Base-by-base conservation (phyloP, 345 rosid genomes). In the Litchi chinensis region DNA sequence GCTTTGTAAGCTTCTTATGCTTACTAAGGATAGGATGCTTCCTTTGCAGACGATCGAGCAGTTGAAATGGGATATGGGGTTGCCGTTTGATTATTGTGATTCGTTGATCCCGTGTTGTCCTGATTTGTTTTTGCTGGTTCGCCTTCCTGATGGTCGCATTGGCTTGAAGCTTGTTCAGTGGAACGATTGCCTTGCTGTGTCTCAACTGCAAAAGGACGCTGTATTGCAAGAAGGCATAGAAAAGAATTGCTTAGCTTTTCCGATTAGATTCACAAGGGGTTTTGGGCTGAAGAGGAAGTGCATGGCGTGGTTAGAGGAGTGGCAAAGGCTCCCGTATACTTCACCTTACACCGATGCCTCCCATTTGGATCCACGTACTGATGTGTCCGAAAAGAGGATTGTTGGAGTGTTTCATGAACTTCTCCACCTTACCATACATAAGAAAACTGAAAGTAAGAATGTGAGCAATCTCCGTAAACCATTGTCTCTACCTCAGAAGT, bases 331-430 rank as follows among this genome's bases (percentile, higher is more conserved):
- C 19, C 96, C 93, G 52, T 94, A 89, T 62, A 94, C 96, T 41
- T 93, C 95, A n/a, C 95, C 96, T 39, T 93, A 91, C 59, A 68
- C 50, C 0, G 85, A 91, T 73, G 79, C 88, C 19, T 90, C 93
- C 21, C 89, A 86, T 86, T 86, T 94, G 86, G 98, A 94, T 87
- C 85, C 90, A 46, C 87, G 95, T 8, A 94, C 96, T 46, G 98
- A 93, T 77, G 81, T 88, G 41, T 90, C 92, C 0, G 97, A 94
- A 88, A 94, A 93, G 90, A 89, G 96, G 85, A 91, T 87, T 10
- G 95, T 94, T 0, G 94, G 95, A 13, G 86, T 90, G 56, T 94
- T 94, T 85, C 97, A 94, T 64, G 98, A 94, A 82, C 91, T 94
- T 82, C 93, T 94, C 21, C 91, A 94, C 83, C 92, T 94, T 13